A percentile compares a stretch with the other conserved stretches of the same genome.
Evolutionary conservation across 2,329 filamentous ascomycete genomes (phyloP).

Genomic region (Xylaria sp.): DNA sequence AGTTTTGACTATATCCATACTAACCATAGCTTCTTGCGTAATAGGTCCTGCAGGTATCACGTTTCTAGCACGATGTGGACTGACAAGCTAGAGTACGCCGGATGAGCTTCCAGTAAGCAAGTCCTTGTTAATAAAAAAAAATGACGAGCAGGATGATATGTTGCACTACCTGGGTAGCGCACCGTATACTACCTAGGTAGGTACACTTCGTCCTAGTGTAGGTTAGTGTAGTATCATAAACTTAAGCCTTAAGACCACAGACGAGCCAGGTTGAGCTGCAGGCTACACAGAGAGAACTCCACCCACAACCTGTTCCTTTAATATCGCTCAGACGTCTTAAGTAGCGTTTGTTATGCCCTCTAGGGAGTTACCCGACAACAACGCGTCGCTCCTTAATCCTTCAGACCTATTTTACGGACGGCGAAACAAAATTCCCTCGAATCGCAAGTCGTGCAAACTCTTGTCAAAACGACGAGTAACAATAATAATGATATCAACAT

Average conservation of each 20-base stretch:
- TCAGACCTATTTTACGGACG: slow-evolving; percentile 9
- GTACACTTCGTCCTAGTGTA: not conserved
- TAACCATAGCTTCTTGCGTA: too few species aligned
- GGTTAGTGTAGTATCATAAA: slow-evolving; percentile 2
- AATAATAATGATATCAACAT: not conserved
- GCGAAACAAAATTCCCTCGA: slow-evolving; percentile 8
- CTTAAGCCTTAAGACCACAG: not conserved
- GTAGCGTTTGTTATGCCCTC: not conserved
- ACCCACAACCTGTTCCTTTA: slow-evolving; percentile 24
- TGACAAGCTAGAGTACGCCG: not conserved
- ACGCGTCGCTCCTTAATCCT: slow-evolving; percentile 26
- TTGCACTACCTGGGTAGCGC: not conserved
- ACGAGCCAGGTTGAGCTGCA: not conserved
- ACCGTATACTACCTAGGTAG: not conserved
- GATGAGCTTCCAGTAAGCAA: not conserved
- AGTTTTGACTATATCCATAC: not conserved
- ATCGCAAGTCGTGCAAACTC: not conserved
- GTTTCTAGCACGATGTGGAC: not conserved
- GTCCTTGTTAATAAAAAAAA: slow-evolving; percentile 14
- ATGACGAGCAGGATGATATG: not conserved
- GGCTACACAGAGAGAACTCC: slow-evolving; percentile 1
- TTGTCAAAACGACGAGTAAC: slow-evolving; percentile 7
- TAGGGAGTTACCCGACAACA: not conserved
- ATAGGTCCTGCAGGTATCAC: not conserved
- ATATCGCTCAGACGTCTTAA: slow-evolving; percentile 32